These are phyloP conservation scores for Lachancea meyersii DNA, from an alignment of 805 yeast species.

Conservation along the genomic window DNA sequence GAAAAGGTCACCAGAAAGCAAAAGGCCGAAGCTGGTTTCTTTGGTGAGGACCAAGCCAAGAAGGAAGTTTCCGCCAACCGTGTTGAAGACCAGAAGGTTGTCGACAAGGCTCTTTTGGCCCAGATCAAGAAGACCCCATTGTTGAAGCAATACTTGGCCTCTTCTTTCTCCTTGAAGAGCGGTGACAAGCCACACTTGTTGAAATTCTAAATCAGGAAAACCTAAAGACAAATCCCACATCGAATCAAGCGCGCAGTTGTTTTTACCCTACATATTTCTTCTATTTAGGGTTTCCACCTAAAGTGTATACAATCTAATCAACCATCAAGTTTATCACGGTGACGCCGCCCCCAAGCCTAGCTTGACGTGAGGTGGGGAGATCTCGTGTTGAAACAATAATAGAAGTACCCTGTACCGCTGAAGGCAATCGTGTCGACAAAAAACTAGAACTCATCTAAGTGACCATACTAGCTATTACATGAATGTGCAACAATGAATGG, in stretches of 20 bases:
- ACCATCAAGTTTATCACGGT: conserved; percentile 8
- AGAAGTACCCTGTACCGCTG: too few relatives aligned
- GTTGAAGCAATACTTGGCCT: conserved; percentile 91
- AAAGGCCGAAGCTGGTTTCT: conserved; percentile 90
- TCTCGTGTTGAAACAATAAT: neutral
- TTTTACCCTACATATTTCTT: conserved; percentile 8
- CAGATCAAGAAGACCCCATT: conserved; percentile 97
- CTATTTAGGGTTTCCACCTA: conserved; percentile 10
- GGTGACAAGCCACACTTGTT: conserved; percentile 98
- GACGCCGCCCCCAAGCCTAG: neutral
- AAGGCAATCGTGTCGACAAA: too few relatives aligned
- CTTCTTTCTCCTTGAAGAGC: conserved; percentile 93
- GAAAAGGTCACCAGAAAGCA: conserved; percentile 78
- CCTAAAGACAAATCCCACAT: conserved; percentile 59
- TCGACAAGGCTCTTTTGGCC: conserved; percentile 85
- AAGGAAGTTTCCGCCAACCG: conserved; percentile 91
- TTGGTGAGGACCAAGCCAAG: conserved; percentile 65
- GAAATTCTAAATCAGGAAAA: conserved; percentile 64
- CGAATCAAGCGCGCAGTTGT: conserved; percentile 1
- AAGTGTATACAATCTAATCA: conserved; percentile 12
- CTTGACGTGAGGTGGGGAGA: too few relatives aligned
- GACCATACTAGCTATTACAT: too few relatives aligned
- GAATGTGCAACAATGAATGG: too few relatives aligned
- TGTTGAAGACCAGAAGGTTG: conserved; percentile 92
- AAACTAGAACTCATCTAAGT: too few relatives aligned